Percentiles rank a stretch among this genome's conserved stretches.
Evolutionary conservation across 495 filamentous ascomycete genomes (phyloP).

Genomic region (Thozetella sp.): DNA sequence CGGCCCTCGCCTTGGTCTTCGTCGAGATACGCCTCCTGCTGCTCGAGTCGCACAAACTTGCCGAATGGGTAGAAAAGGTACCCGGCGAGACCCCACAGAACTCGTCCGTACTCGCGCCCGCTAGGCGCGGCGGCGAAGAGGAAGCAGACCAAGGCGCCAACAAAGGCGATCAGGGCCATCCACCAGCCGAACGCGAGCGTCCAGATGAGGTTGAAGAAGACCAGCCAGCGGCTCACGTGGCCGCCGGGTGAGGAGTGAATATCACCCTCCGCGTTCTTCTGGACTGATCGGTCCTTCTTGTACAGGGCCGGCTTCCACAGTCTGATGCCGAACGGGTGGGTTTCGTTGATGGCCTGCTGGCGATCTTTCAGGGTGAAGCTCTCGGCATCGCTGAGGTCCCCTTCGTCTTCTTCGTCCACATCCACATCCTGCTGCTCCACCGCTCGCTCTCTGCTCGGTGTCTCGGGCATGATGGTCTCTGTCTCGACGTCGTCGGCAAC

Average conservation of each 20-base stretch:
- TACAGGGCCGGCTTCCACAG: constrained; percentile 99
- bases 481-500: constrained; percentile 25
- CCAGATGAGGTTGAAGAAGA: constrained; percentile 88
- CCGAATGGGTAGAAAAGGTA: constrained; percentile 97
- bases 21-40: constrained; percentile 91
- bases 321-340: constrained; percentile 97
- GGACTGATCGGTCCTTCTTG: constrained; percentile 95
- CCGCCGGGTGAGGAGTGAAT: constrained; percentile 96
- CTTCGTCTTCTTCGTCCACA: constrained; percentile 60
- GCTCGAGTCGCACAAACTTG: constrained; percentile 88
- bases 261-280: constrained; percentile 94
- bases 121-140: constrained; percentile 77
- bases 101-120: constrained; percentile 81
- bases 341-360: constrained; percentile 98
- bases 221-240: constrained; percentile 78
- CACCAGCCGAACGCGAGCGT: constrained; percentile 96
- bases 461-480: constrained; percentile 11
- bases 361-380: constrained; percentile 89
- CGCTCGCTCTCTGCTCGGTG: constrained; percentile 11
- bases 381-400: constrained; percentile 72
- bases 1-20: constrained; percentile 99
- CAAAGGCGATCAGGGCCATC: constrained; percentile 76
- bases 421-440: constrained; percentile 28
- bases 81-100: constrained; percentile 79
- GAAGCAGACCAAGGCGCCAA: constrained; percentile 77